Base-by-base conservation (phyloP, 2,329 filamentous ascomycete species). In the Hymenoscyphus occultus region DNA sequence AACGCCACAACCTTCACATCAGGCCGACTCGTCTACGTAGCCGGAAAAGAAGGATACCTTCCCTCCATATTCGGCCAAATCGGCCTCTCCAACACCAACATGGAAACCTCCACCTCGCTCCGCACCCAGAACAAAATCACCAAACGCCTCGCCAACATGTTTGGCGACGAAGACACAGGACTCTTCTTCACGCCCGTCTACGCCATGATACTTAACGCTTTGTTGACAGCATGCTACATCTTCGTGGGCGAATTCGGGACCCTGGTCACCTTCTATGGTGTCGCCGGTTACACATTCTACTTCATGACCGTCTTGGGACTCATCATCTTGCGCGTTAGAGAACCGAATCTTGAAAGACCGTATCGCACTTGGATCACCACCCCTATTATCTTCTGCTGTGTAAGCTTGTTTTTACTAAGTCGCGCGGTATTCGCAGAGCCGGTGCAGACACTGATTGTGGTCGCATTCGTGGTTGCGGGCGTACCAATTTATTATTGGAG, bases 321-420 rank as follows among this genome's bases (percentile, higher is more conserved):
- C 59, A 97, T 99, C 68, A 86, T 99, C 61, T 82, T 99, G 67
- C 85, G 95, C 39, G 92, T 98, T 39, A 86, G 85, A 68, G 95
- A 99, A 77, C 95, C 95, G 3, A 83, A 89, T 68, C 83, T 99
- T 57, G 93, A 97, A 76, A 81, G 95, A 32, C 94, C 95, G 0
- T 99, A 99, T 78, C 89, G 88, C 76, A 97, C 93, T 2, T 99
- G 94, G 95, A 97, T 99, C 74, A 90, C 90, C 0, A 99, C 95
- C 2, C 95, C 95, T 12, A 94, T 99, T 70, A 94, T 97, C 64
- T 99, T 99, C 77, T 99, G 95, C 83, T 99, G 95, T 75, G 95
- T 99, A 48, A 96, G 92, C 76, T 78, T 99, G 69, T 99, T 99
- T 75, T 78, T 99, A 69, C 84, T 99, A 54, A 93, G 88, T 74